Conservation (phyloP, 148 eudicot species). For the Silene latifolia region DNA sequence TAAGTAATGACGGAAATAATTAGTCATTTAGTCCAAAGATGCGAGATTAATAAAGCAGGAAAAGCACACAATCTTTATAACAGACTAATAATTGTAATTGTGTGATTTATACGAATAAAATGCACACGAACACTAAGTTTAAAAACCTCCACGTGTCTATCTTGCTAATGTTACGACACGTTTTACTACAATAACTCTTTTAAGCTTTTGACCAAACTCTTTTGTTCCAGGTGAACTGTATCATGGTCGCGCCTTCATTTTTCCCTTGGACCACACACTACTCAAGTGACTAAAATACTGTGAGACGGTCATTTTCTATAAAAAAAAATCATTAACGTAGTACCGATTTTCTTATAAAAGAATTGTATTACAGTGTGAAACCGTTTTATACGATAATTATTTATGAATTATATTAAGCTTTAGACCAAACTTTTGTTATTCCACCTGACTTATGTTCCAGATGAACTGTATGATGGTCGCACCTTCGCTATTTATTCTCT, state of each 20-base stretch:
- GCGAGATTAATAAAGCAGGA: background rate
- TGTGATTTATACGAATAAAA: constrained; percentile 10
- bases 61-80: constrained; percentile 1
- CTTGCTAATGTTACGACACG: constrained; percentile 2
- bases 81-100: background rate
- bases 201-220: background rate
- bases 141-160: constrained; percentile 11
- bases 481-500: background rate
- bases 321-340: too few species aligned
- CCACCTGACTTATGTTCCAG: constrained; percentile 7
- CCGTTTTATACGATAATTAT: too few species aligned
- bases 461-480: background rate
- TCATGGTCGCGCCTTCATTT: too few species aligned
- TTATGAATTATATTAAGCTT: background rate
- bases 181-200: background rate
- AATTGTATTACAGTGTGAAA: too few species aligned
- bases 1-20: background rate
- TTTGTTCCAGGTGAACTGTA: too few species aligned
- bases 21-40: too few species aligned
- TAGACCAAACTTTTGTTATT: background rate
- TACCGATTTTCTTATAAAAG: too few species aligned
- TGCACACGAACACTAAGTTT: constrained; percentile 4
- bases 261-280: too few species aligned
- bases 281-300: too few species aligned
- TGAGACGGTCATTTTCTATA: too few species aligned